Percentiles rank a stretch among this genome's conserved stretches.
phyloP scores from a whole-genome alignment of 192 early-diverging fungal species.

The Mortierella hygrophila region DNA sequence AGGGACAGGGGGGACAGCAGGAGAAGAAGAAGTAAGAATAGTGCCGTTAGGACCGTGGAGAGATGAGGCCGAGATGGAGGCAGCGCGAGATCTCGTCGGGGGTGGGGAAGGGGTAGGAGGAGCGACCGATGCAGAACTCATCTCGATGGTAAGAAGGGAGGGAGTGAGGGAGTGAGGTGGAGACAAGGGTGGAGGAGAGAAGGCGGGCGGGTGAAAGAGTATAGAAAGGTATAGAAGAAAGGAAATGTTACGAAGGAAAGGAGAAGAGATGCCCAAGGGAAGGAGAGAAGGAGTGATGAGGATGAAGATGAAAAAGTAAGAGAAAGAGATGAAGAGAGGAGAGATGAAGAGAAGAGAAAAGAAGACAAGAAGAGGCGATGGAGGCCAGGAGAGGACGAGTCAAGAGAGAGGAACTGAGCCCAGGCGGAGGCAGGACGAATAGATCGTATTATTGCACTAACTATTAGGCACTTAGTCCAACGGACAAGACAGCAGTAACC shows the following conservation, averaged over 20 bases:
- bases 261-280: not conserved
- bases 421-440: no score
- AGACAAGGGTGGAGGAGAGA: not conserved
- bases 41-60: not conserved
- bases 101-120: slow-evolving; percentile 4
- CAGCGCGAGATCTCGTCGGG: slow-evolving; percentile 31
- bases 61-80: slow-evolving; percentile 32
- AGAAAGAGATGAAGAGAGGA: no score
- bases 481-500: not conserved
- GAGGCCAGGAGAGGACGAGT: no score
- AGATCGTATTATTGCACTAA: not conserved
- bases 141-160: not conserved
- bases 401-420: no score
- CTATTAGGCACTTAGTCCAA: not conserved
- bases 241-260: not conserved
- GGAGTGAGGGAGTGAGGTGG: not conserved
- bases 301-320: no score
- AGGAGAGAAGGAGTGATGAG: not conserved
- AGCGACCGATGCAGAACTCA: slow-evolving; percentile 5
- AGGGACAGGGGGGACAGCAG: slow-evolving; percentile 15
- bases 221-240: not conserved
- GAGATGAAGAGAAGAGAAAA: no score
- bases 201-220: not conserved
- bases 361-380: no score
- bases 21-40: not conserved